Base-by-base conservation (phyloP, 495 filamentous ascomycete genomes). In the Aspergillus leporis region DNA sequence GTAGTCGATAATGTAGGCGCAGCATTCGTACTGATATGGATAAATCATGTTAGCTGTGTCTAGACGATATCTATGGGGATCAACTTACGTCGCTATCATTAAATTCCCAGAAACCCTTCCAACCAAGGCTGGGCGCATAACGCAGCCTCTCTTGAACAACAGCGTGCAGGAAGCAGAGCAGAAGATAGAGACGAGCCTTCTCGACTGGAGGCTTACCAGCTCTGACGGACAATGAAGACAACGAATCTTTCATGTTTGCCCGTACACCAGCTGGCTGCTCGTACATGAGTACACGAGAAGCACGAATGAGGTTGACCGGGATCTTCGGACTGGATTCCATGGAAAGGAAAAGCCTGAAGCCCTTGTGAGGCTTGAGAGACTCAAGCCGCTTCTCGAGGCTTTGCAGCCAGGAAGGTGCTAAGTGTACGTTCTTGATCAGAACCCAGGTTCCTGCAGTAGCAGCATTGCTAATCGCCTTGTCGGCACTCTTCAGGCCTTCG, bases 31-130 rank as follows among this genome's bases (percentile, higher is more conserved):
- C 92, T 97, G 65, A 36, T 16, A 56, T 5, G 55, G 30, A 51
- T 51, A 46, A 14, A 43, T 74, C 69, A 79, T 36, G 76, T 69
- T 61, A 65, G 66, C 45, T 30, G 58, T 58, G 25, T 14, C 21
- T 10, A 47, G 51, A 14, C 40, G 31, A 4, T 50, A 52, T 32
- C 23, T 52, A 10, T 19, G 31, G 12, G 14, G 23, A 31, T 51
- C 47, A 55, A 58, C 92, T 88, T 84, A 97, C 93, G 75, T 98
- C 94, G 63, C 93, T 96, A 72, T 99, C 94, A 69, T 99, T 99
- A 70, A 99, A 99, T 77, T 99, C 94, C 94, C 94, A 99, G 82
- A 96, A 96, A 56, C 91, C 91, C 78, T 96, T 96, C 94, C 95
- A 98, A 53, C 94, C 94, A 55, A 99, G 82, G 52, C 83, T 94